A percentile compares a stretch with the other conserved stretches of the same genome.
phyloP scores from a whole-genome alignment of 1,284 basidiomycete species.

The Sanghuangporus weigelae region DNA sequence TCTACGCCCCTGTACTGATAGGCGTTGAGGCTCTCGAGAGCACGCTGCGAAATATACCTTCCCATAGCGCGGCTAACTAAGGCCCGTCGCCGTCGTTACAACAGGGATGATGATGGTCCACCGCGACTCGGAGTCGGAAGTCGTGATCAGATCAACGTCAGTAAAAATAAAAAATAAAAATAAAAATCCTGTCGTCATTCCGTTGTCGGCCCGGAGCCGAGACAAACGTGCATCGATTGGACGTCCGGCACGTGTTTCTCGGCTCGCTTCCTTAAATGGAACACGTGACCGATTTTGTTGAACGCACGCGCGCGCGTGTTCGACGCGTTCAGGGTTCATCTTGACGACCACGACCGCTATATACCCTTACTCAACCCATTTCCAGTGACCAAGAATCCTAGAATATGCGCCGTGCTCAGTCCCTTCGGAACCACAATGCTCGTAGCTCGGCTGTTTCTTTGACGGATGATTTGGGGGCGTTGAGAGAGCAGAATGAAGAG shows the following conservation, averaged over 20 bases:
- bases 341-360: not conserved
- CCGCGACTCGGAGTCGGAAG: not conserved
- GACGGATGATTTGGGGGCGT: conserved; percentile 52
- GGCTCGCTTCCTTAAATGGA: too few relatives aligned
- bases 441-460: conserved; percentile 42
- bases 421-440: conserved; percentile 42
- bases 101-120: not conserved
- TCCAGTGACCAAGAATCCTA: not conserved
- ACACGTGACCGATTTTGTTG: not conserved
- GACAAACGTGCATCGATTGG: not conserved
- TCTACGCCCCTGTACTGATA: conserved; percentile 22
- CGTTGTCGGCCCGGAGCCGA: not conserved
- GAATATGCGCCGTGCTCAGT: conserved; percentile 50
- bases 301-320: not conserved
- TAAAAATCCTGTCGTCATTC: not conserved
- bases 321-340: not conserved
- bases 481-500: conserved; percentile 53
- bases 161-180: not conserved
- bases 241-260: not conserved
- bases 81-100: not conserved
- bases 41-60: conserved; percentile 20
- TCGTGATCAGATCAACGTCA: not conserved
- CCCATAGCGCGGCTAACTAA: too few relatives aligned
- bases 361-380: not conserved
- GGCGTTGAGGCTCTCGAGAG: conserved; percentile 17